Conservation (phyloP, 228 moss, liverwort and hornwort genomes). For the Sphagnum magellanicum region DNA sequence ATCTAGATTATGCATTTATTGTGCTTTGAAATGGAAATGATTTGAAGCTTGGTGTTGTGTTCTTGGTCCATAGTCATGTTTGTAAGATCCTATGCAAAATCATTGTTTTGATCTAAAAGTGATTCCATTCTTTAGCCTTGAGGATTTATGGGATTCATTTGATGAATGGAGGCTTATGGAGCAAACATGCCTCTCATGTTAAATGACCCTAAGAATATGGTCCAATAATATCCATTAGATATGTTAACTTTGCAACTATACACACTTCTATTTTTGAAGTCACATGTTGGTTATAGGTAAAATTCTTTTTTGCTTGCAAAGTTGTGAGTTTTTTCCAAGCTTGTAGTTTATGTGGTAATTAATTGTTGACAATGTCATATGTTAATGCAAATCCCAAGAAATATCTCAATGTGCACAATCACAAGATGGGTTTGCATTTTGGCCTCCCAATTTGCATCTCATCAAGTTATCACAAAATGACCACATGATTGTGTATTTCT, state of each 20-base stretch:
- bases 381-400: too few species aligned
- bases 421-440: too few species aligned
- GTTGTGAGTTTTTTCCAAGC: background rate
- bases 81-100: constrained; percentile 22
- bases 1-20: background rate
- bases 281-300: constrained; percentile 27
- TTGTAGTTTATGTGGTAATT: background rate
- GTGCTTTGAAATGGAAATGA: background rate
- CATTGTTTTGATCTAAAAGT: constrained; percentile 31
- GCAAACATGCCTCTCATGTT: constrained; percentile 41
- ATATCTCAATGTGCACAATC: too few species aligned
- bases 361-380: background rate
- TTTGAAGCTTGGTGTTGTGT: background rate
- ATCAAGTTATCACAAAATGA: too few species aligned
- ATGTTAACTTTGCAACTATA: constrained; percentile 48
- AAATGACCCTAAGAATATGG: constrained; percentile 26
- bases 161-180: constrained; percentile 64
- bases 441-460: too few species aligned
- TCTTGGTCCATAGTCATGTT: constrained; percentile 22
- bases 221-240: constrained; percentile 53
- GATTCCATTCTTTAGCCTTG: constrained; percentile 27
- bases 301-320: background rate
- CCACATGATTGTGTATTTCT: too few species aligned
- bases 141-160: constrained; percentile 47
- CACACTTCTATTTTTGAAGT: constrained; percentile 15